phyloP scores from a whole-genome alignment of 305 asterid species.

The Fraxinus angustifolia region DNA sequence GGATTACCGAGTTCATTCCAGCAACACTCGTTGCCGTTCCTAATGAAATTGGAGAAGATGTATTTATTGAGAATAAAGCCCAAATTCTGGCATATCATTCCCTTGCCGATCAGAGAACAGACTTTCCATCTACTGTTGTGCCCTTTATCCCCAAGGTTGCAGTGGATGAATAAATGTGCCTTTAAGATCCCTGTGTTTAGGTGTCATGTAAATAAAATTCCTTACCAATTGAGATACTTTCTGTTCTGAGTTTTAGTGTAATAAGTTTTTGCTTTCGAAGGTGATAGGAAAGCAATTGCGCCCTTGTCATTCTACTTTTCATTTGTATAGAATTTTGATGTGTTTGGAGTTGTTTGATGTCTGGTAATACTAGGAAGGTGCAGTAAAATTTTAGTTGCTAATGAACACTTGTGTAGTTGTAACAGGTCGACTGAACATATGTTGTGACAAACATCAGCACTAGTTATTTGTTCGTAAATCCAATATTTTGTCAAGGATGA shows the following conservation, averaged over 20 bases:
- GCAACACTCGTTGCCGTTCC: constrained; percentile 23
- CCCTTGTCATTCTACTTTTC: no score
- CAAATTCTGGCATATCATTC: constrained; percentile 53
- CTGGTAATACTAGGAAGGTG: not conserved
- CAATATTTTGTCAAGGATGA: no score
- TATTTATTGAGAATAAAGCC: constrained; percentile 32
- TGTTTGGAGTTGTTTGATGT: not conserved
- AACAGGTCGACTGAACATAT: no score
- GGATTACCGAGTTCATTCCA: constrained; percentile 51
- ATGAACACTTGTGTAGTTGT: no score
- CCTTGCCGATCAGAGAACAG: constrained; percentile 43
- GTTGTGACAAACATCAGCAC: no score
- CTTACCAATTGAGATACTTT: not conserved
- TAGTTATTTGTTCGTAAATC: no score
- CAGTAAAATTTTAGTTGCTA: no score
- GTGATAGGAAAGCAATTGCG: not conserved
- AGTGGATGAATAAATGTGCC: not conserved
- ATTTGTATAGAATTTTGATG: not conserved
- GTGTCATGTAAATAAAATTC: not conserved
- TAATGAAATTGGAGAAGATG: constrained; percentile 20
- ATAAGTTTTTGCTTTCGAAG: not conserved
- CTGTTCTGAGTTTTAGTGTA: not conserved
- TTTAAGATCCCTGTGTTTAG: not conserved
- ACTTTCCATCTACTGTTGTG: constrained; percentile 32
- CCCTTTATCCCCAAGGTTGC: constrained; percentile 7